Conservation (phyloP, 768 basidiomycete genomes). For the Exsudoporus frostii region DNA sequence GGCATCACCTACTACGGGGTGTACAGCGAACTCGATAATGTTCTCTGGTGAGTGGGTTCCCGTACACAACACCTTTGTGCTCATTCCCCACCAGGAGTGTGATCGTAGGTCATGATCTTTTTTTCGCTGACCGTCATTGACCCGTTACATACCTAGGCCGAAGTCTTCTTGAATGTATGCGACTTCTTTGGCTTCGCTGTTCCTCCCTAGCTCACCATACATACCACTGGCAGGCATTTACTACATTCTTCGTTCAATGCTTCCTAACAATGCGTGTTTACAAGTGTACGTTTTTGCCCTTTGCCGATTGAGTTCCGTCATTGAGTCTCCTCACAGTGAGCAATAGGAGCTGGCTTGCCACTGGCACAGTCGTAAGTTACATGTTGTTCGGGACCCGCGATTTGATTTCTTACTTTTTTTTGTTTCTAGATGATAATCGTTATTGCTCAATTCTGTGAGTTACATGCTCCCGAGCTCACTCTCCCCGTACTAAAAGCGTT, state of each 20-base stretch:
- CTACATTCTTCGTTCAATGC: constrained; percentile 51
- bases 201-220: neutral
- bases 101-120: constrained; percentile 12
- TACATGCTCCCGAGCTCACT: neutral
- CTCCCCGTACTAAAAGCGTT: constrained; percentile 1
- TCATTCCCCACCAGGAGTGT: constrained; percentile 20
- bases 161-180: constrained; percentile 47
- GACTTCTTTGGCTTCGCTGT: neutral
- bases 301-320: neutral
- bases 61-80: neutral
- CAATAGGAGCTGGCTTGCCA: constrained; percentile 41
- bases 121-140: constrained; percentile 4
- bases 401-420: neutral
- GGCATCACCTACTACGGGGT: constrained; percentile 41
- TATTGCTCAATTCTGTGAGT: constrained; percentile 38
- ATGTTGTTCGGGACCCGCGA: neutral
- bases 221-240: constrained; percentile 35
- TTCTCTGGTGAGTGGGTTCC: constrained; percentile 41
- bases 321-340: constrained; percentile 38
- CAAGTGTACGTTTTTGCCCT: constrained; percentile 35
- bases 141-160: constrained; percentile 32
- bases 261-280: constrained; percentile 52
- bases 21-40: constrained; percentile 21
- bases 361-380: constrained; percentile 28
- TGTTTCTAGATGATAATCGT: constrained; percentile 29